Evolutionary conservation across 2,329 filamentous ascomycete species (phyloP).

Genomic region (Apiospora marii): DNA sequence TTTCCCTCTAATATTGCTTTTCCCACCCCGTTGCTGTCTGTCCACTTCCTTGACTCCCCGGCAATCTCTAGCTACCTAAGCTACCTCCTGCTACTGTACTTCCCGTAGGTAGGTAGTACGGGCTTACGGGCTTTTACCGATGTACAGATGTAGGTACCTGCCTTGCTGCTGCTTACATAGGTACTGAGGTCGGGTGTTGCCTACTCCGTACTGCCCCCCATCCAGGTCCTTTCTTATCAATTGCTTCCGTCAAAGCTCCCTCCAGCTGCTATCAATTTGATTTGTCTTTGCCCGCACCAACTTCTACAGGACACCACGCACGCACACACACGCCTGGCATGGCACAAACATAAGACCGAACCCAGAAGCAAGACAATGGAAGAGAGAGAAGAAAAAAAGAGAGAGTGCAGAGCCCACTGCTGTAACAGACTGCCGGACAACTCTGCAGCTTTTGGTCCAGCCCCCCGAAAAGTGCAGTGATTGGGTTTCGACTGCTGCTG

Average conservation of each 20-base stretch:
- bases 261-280: no score
- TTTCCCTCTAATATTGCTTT: neutral
- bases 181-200: no score
- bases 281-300: no score
- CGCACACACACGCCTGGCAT: neutral
- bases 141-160: neutral
- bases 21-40: slow-evolving; percentile 5
- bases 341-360: neutral
- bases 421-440: neutral
- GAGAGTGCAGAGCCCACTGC: neutral
- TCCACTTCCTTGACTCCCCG: slow-evolving; percentile 14
- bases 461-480: neutral
- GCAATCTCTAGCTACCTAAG: neutral
- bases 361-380: neutral
- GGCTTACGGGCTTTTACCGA: neutral
- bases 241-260: no score
- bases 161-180: neutral
- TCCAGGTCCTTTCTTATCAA: no score
- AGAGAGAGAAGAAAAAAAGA: neutral
- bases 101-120: neutral
- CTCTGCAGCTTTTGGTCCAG: neutral
- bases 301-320: neutral
- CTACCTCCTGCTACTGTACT: neutral
- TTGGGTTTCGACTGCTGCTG: slow-evolving; percentile 16
- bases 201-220: no score